Evolutionary conservation across 306 rosid genomes (phyloP), one percentile per base, ranked within the genome.

Genomic region (Boehmeria nivea): DNA sequence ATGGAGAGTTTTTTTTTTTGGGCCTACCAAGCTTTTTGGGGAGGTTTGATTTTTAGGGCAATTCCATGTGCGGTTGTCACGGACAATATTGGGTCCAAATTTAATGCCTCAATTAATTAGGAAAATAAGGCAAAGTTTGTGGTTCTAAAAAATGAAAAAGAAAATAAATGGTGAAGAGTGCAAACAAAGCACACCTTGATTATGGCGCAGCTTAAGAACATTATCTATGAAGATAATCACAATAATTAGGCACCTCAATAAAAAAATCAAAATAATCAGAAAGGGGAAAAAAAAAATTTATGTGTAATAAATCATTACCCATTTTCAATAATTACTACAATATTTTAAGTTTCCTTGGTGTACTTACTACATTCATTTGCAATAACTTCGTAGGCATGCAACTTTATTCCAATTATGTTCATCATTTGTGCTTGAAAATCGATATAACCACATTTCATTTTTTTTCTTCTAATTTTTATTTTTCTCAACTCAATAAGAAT

Each of bases 11-110:
- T 9, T 22, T 26, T 7, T 8, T 20, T 3, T 58, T 18, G 84
- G 78, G 24, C 82, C 94, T 55, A 76, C 83, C 81, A 40, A 54
- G 43, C 57, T 56, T 49, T 28, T 14, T 17, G 18, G 28, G 22
- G 23, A 6, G 47, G 77, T 67, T 85, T 85, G 86, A 85, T 47
- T 82, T 79, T 82, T 58, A 23, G 78, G 60, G 55, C 80, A 33
- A 6, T 28, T 9, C 54, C 84, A 85, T 72, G 89, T 82, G 94
- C 78, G 56, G 36, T 19, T 70, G 77, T 72, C 78, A 67, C 65
- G 37, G 27, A 50, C 24, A 52, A 50, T 53, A 61, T 59, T 45
- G 12, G 53, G 21, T 20, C 17, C 25, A 25, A 42, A 46, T 54
- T 50, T 43, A 68, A 58, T 15, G 31, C 18, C 37, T 20, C 16